Evolutionary conservation across 2,329 filamentous ascomycete species (phyloP), one percentile per base, ranked within the genome.

Genomic region (Shiraia bambusicola): DNA sequence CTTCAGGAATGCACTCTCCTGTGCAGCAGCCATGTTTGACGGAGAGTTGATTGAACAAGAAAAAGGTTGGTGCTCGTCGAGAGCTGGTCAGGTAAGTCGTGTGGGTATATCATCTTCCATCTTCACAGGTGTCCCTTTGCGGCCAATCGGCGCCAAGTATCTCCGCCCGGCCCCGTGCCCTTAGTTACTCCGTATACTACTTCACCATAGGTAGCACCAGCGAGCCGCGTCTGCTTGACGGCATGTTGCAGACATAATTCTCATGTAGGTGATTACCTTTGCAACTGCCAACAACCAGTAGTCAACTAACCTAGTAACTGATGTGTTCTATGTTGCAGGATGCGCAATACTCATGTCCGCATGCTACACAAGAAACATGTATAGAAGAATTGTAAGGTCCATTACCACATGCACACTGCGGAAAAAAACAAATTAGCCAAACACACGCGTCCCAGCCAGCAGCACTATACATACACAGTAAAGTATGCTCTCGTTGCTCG

Each of bases 1-100:
- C 76, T 88, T 83, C 67, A 89, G 80, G 67, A 93, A 78, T 56
- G 69, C 66, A 53, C 63, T 61, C 42, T 62, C 63, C 53, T 64
- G 66, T 56, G 59, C 58, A 54, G 56, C 61, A 54, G 69, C 69
- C 70, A 72, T 72, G 35, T 44, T 59, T 52, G 41, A 43, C 45
- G 36, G 43, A 52, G 53, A 45, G 47, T 49, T 40, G 40, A 40
- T 50, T 47, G 49, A 49, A 46, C 44, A 44, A 53, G 49, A 42
- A 54, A 56, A 50, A 44, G 50, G 59, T 54, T 58, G 56, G 52
- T 55, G 47, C 48, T 59, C 49, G 47, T 45, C 31, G 34, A 52
- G 36, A 56, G 56, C 56, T 58, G 42, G n/a, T n/a, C n/a, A n/a
- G n/a, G n/a, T n/a, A n/a, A n/a, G n/a, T n/a, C n/a, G n/a, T n/a